Evolutionary conservation across 345 rosid species (phyloP).

Genomic region (Erucastrum elatum): DNA sequence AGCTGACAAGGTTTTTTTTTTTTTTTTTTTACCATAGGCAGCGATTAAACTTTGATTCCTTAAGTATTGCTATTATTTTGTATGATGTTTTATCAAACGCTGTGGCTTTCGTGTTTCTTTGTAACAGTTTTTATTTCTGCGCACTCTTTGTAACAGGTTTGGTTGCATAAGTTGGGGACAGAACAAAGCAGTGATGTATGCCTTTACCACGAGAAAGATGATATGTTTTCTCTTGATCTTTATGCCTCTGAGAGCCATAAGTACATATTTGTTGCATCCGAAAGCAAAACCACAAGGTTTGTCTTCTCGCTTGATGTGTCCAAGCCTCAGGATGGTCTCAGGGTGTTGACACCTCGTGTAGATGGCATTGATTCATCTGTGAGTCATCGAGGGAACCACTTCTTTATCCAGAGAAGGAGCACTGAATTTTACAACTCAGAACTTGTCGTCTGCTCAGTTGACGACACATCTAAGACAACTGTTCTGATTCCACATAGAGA

Average conservation of each 20-base stretch:
- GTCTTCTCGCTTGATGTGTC: slow-evolving; percentile 63
- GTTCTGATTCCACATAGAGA: slow-evolving; percentile 80
- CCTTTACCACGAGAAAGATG: slow-evolving; percentile 92
- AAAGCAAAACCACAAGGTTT: slow-evolving; percentile 72
- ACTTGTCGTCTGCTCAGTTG: slow-evolving; percentile 64
- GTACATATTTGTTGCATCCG: slow-evolving; percentile 66
- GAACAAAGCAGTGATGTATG: slow-evolving; percentile 68
- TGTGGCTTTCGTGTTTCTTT: neutral
- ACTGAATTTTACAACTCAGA: slow-evolving; percentile 80
- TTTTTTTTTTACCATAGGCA: neutral
- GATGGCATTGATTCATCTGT: slow-evolving; percentile 58
- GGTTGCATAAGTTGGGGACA: slow-evolving; percentile 88
- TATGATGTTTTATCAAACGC: neutral
- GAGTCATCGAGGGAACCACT: slow-evolving; percentile 64
- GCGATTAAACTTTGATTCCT: neutral
- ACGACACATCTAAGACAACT: slow-evolving; percentile 55
- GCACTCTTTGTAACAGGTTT: slow-evolving; percentile 51
- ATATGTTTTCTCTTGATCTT: slow-evolving; percentile 71
- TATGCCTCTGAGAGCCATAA: slow-evolving; percentile 74
- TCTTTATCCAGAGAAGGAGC: slow-evolving; percentile 60
- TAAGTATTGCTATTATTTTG: neutral
- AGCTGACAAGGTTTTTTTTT: slow-evolving; percentile 68
- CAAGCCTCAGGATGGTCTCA: slow-evolving; percentile 62
- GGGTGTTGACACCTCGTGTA: neutral
- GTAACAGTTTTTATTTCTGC: slow-evolving; percentile 48